phyloP scores from a whole-genome alignment of 2,329 filamentous ascomycete genomes.

The Anthostomella pinea region DNA sequence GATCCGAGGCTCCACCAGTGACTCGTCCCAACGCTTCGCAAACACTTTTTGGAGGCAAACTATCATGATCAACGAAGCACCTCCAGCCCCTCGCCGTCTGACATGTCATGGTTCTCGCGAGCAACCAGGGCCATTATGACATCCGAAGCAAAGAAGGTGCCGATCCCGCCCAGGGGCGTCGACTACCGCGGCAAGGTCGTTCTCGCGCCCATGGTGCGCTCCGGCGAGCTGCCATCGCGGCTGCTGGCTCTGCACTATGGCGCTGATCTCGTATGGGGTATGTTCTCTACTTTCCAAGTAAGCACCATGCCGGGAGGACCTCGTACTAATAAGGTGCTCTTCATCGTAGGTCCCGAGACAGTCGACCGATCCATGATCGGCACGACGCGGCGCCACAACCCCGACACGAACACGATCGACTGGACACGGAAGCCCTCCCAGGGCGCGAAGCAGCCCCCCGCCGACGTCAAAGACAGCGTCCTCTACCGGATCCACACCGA shows the following conservation, averaged over 20 bases:
- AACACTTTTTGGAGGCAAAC: neutral
- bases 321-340: slow-evolving; percentile 4
- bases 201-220: slow-evolving; percentile 95
- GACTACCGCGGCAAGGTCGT: slow-evolving; percentile 94
- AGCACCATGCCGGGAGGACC: no score
- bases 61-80: slow-evolving; percentile 4
- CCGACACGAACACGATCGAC: slow-evolving; percentile 75
- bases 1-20: no score
- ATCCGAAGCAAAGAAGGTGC: slow-evolving; percentile 62
- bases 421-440: slow-evolving; percentile 77
- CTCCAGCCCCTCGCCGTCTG: slow-evolving; percentile 3
- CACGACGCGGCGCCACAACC: slow-evolving; percentile 73
- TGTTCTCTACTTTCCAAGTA: slow-evolving; percentile 26
- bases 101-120: slow-evolving; percentile 24
- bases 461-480: slow-evolving; percentile 59
- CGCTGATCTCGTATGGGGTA: slow-evolving; percentile 94
- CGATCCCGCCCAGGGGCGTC: slow-evolving; percentile 83
- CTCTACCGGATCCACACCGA: slow-evolving; percentile 83
- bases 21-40: neutral
- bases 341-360: slow-evolving; percentile 73
- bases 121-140: slow-evolving; percentile 54
- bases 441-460: slow-evolving; percentile 55
- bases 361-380: slow-evolving; percentile 92
- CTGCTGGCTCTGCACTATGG: slow-evolving; percentile 90
- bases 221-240: slow-evolving; percentile 90